Percentiles rank a stretch among this genome's conserved stretches.
Evolutionary conservation across 75 land plant species (phyloP).

Genomic region (Larix kaempferi): DNA sequence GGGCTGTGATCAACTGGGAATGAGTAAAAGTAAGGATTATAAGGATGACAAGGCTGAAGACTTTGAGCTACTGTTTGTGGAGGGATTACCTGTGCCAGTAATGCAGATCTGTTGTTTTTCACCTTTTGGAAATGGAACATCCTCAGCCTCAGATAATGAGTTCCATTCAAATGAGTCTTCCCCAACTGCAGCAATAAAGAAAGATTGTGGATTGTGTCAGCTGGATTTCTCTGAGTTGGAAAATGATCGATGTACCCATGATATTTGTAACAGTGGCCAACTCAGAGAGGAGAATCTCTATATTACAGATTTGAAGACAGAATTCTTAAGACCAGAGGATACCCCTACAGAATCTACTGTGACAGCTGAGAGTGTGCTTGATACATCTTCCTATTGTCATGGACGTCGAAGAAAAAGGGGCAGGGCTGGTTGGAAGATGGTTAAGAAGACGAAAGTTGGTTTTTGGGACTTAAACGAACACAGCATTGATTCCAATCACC

Average conservation of each 20-base stretch:
- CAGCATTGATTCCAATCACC: not conserved
- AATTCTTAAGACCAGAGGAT: not conserved
- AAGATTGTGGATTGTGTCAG: not conserved
- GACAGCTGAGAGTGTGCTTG: not conserved
- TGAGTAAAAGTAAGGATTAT: not conserved
- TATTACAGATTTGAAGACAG: not conserved
- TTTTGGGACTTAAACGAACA: no score
- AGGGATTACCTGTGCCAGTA: conserved; percentile 42
- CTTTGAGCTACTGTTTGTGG: conserved; percentile 3
- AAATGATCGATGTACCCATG: no score
- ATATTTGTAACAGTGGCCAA: not conserved
- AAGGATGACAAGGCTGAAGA: not conserved
- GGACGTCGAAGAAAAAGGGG: conserved; percentile 1
- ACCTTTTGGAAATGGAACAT: not conserved
- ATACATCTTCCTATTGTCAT: not conserved
- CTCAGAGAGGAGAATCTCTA: not conserved
- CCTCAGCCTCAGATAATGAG: not conserved
- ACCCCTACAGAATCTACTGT: not conserved
- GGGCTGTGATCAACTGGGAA: not conserved
- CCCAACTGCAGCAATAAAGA: not conserved
- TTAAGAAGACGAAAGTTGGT: not conserved
- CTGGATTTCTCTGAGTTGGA: no score
- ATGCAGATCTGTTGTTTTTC: conserved; percentile 12
- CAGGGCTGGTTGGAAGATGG: not conserved
- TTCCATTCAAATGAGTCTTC: not conserved